Percentiles rank a stretch among this genome's conserved stretches.
Conservation (phyloP, 805 yeast species). For the Blastobotrys chiropterorum region DNA sequence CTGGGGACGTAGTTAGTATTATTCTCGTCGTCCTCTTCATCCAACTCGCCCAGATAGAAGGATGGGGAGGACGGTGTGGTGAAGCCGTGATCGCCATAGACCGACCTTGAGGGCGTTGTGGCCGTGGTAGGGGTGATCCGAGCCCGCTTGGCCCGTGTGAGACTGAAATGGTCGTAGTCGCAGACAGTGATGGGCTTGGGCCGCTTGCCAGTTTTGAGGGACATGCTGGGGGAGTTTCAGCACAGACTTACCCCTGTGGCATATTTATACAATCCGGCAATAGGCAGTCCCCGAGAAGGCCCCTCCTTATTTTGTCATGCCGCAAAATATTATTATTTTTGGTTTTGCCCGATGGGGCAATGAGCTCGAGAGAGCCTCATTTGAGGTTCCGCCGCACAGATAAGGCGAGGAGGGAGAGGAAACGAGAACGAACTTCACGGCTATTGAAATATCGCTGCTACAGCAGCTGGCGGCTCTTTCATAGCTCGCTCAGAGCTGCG, state of each 20-base stretch:
- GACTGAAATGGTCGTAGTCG: not conserved
- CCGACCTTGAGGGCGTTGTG: slow-evolving; percentile 18
- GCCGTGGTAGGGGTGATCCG: slow-evolving; percentile 17
- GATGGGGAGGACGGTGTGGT: slow-evolving; percentile 3
- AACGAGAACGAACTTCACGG: too few species aligned
- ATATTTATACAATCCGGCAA: not conserved
- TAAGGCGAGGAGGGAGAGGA: too few species aligned
- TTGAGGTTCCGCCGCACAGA: not conserved
- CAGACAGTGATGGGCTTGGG: not conserved
- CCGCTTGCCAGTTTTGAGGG: not conserved
- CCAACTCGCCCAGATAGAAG: not conserved
- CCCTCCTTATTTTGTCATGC: not conserved
- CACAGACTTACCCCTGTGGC: slow-evolving; percentile 7
- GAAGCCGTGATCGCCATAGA: slow-evolving; percentile 11
- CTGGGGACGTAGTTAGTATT: not conserved
- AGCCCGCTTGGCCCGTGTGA: not conserved
- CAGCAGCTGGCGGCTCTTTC: too few species aligned
- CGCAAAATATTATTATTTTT: not conserved
- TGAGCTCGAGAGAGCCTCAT: not conserved
- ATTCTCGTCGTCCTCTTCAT: not conserved
- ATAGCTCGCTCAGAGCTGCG: too few species aligned
- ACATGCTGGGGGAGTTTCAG: slow-evolving; percentile 2
- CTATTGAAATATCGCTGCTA: too few species aligned
- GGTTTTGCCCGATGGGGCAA: not conserved
- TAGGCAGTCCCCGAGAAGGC: slow-evolving; percentile 2